Evolutionary conservation across 495 filamentous ascomycete species (phyloP).

Genomic region (Schizothecium vesticola): DNA sequence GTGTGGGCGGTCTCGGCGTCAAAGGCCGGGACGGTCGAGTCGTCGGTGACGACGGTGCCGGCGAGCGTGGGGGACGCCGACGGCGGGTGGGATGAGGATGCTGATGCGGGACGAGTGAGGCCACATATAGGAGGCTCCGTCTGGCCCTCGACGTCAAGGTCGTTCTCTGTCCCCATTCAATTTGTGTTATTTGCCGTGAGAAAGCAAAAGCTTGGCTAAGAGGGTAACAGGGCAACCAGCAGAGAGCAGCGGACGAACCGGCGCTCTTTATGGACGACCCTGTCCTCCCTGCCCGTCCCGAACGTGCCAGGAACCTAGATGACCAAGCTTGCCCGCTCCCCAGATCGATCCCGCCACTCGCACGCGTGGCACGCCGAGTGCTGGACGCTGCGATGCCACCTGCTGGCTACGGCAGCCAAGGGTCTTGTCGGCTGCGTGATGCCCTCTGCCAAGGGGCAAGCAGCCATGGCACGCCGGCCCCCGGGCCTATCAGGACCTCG

Average conservation of each 20-base stretch:
- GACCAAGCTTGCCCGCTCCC: background rate
- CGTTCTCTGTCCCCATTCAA: conserved; percentile 48
- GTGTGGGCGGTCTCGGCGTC: conserved; percentile 24
- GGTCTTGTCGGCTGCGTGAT: background rate
- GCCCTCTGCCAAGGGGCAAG: conserved; percentile 3
- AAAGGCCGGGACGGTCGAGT: conserved; percentile 9
- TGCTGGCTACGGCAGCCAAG: background rate
- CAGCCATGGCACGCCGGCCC: background rate
- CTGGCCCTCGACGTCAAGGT: conserved; percentile 43
- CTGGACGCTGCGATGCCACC: background rate
- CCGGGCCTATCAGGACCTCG: conserved; percentile 2
- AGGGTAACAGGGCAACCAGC: background rate
- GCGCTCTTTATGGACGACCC: background rate
- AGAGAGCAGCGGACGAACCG: background rate
- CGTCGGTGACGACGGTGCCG: conserved; percentile 19
- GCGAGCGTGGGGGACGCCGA: conserved; percentile 22
- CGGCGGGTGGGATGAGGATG: conserved; percentile 15
- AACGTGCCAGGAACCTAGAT: background rate
- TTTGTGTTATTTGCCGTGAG: conserved; percentile 18
- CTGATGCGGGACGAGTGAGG: conserved; percentile 29
- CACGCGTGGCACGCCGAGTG: background rate
- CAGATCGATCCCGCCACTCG: background rate
- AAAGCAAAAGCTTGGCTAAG: conserved; percentile 3
- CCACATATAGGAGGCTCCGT: conserved; percentile 49
- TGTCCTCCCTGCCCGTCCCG: background rate